Conservation (phyloP, 805 yeast species). For the Candida schatavii region DNA sequence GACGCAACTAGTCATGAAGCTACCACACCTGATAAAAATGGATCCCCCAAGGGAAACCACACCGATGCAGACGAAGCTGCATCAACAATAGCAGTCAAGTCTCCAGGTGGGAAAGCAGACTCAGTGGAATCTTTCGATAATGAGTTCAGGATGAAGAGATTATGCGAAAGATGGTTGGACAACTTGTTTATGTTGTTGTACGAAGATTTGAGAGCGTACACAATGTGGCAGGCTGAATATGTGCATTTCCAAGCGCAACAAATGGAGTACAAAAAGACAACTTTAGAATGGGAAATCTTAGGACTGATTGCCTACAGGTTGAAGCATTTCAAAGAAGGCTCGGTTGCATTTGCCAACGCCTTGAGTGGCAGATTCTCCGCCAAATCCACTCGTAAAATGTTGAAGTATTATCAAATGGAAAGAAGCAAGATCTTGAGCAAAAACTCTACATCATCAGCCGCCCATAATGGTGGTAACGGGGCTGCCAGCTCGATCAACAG, state of each 20-base stretch:
- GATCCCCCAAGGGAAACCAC: slow-evolving; percentile 20
- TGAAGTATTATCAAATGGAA: slow-evolving; percentile 62
- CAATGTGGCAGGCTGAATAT: slow-evolving; percentile 90
- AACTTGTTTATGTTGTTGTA: slow-evolving; percentile 65
- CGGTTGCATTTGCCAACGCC: slow-evolving; percentile 76
- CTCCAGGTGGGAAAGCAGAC: slow-evolving; percentile 5
- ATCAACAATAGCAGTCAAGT: slow-evolving; percentile 1
- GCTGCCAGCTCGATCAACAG: slow-evolving; percentile 10
- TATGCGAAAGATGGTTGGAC: slow-evolving; percentile 75
- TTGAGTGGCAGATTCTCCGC: slow-evolving; percentile 76
- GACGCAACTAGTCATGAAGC: slow-evolving; percentile 6
- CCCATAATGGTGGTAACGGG: slow-evolving; percentile 6
- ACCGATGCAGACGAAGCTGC: slow-evolving; percentile 17
- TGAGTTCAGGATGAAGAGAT: slow-evolving; percentile 60
- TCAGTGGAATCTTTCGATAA: slow-evolving; percentile 19
- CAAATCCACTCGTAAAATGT: slow-evolving; percentile 68
- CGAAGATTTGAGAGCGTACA: slow-evolving; percentile 76
- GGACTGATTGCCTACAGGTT: slow-evolving; percentile 84
- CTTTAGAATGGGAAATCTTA: slow-evolving; percentile 89
- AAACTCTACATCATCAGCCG: slow-evolving; percentile 13
- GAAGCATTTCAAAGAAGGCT: slow-evolving; percentile 84
- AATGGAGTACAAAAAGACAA: slow-evolving; percentile 68
- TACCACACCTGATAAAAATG: slow-evolving; percentile 14
- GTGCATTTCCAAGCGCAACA: slow-evolving; percentile 88
- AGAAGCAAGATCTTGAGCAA: slow-evolving; percentile 33